Base-by-base conservation (phyloP, 768 basidiomycete species). In the Hydnomerulius pinastri region DNA sequence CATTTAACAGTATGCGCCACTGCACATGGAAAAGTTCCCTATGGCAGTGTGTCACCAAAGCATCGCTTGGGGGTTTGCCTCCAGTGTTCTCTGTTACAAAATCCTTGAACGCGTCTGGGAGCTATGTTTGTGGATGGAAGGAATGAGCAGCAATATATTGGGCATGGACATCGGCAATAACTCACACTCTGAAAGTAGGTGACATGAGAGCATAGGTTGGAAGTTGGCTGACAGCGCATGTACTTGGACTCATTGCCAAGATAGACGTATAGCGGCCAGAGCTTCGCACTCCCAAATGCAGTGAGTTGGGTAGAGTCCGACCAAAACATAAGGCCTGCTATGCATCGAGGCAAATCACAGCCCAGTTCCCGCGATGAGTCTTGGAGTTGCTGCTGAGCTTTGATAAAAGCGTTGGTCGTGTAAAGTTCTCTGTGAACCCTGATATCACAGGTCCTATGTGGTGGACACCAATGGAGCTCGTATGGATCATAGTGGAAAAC, bases 301-400 rank as follows among this genome's bases (percentile, higher is more conserved):
- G 67, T 53, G 3, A 72, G 50, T 24, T 65, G 63, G 7, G 65
- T 71, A 0, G 54, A 18, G 55, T 73, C 68, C 0, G 68, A 71
- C 50, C 59, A 64, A 39, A 67, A 51, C 63, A 71, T 68, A 7
- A 65, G 28, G 9, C 46, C 58, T 6, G 51, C 54, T 27, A 68
- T 49, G 1, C 44, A 49, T 4, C 53, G 48, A 12, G 54, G 57
- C 2, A 66, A 52, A 4, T 50, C 24, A 36, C 59, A 57, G 2
- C 37, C 55, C 2, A 51, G 45, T n/a, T 64, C 62, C 6, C 33
- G 43, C 5, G 59, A 47, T 2, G 50, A 57, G 20, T 54, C 36
- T 21, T 57, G 54, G 5, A 61, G 46, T 25, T 43, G 39, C 3
- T 48, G 7, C n/a, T 60, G 54, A 1, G 40, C 38, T 25, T 55